Evolutionary conservation across 2,329 filamentous ascomycete genomes (phyloP).

Genomic region (Hypoxylon sp.): DNA sequence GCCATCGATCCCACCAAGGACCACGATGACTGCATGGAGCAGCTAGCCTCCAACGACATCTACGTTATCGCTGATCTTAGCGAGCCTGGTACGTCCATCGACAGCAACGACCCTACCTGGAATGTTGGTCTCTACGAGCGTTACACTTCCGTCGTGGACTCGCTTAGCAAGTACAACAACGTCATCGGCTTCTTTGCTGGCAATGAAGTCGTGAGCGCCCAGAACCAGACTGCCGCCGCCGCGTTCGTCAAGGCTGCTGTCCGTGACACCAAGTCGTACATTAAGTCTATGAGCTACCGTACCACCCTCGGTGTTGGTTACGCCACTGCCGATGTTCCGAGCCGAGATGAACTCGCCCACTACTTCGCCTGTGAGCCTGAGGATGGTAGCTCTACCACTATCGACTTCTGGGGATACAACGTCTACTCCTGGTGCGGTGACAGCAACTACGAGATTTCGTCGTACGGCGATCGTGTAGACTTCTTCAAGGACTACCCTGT

Average conservation of each 20-base stretch:
- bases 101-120: constrained; percentile 82
- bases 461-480: constrained; percentile 81
- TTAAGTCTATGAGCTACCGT: constrained; percentile 80
- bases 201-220: constrained; percentile 93
- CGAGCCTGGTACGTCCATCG: constrained; percentile 83
- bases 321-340: constrained; percentile 87
- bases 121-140: constrained; percentile 78
- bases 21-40: constrained; percentile 85
- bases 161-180: constrained; percentile 84
- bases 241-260: constrained; percentile 98
- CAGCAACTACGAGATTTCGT: constrained; percentile 78
- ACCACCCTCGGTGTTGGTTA: constrained; percentile 85
- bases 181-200: constrained; percentile 97
- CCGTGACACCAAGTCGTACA: constrained; percentile 94
- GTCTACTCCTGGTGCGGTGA: constrained; percentile 99
- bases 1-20: constrained; percentile 82
- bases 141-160: constrained; percentile 86
- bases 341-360: constrained; percentile 81
- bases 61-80: constrained; percentile 94
- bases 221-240: constrained; percentile 87
- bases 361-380: constrained; percentile 92
- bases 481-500: constrained; percentile 92
- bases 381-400: constrained; percentile 58
- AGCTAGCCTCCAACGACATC: constrained; percentile 85
- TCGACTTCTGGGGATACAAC: constrained; percentile 99